phyloP scores from a whole-genome alignment of 768 basidiomycete genomes.

The Cytidiella melzeri region DNA sequence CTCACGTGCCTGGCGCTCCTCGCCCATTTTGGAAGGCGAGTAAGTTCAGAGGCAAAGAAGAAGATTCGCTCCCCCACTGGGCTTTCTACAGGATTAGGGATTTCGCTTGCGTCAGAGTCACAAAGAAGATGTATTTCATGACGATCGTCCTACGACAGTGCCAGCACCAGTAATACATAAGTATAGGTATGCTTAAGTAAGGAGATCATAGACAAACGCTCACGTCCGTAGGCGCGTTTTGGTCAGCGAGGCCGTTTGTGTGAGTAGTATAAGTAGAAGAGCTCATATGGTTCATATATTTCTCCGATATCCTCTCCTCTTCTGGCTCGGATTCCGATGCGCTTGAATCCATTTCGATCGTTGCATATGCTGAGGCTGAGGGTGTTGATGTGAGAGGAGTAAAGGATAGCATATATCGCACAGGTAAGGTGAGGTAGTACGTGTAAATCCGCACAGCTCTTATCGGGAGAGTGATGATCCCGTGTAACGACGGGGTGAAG shows the following conservation, averaged over 20 bases:
- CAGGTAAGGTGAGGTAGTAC: conserved; percentile 24
- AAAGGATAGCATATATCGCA: conserved; percentile 28
- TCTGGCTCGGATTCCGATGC: conserved; percentile 6
- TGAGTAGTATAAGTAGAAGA: conserved; percentile 7
- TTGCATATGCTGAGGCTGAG: conserved; percentile 1
- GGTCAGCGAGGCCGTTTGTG: conserved; percentile 10
- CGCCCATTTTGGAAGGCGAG: conserved; percentile 10
- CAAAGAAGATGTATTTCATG: conserved; percentile 11
- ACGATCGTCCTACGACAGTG: conserved; percentile 36
- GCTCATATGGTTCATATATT: conserved; percentile 5
- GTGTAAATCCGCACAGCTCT: conserved; percentile 28
- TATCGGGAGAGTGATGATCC: conserved; percentile 25
- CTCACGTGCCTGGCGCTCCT: conserved; percentile 9
- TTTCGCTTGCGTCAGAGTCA: conserved; percentile 10
- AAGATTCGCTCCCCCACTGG: conserved; percentile 1
- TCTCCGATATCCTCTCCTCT: conserved; percentile 4
- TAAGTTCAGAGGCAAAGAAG: conserved; percentile 7
- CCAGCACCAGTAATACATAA: conserved; percentile 40
- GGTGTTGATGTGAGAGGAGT: conserved; percentile 15
- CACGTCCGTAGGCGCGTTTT: conserved; percentile 8
- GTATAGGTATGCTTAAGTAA: conserved; percentile 28
- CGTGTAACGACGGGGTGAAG: conserved; percentile 24
- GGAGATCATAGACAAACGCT: conserved; percentile 46
- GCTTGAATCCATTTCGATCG: conserved; percentile 5
- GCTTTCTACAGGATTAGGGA: not conserved